Base-by-base conservation (phyloP, 495 filamentous ascomycete genomes). In the Cercophora scortea region DNA sequence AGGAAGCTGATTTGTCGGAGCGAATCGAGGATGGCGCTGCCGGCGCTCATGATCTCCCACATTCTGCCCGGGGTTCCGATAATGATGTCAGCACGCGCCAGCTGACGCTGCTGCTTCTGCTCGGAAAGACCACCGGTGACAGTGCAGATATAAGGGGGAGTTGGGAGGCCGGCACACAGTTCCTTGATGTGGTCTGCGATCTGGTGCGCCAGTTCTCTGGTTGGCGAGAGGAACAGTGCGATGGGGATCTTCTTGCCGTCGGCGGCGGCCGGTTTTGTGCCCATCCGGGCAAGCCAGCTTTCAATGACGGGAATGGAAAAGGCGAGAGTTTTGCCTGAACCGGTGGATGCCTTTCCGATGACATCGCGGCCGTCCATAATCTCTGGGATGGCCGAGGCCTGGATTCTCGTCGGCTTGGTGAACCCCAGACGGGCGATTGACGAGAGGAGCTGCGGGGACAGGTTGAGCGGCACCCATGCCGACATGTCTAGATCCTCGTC, bases 151-250 rank as follows among this genome's bases (percentile, higher is more conserved):
- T 91, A 88, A 15, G 79, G 81, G 2, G 83, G 77, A 47, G 77
- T 76, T 8, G 80, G 72, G 4, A 85, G 77, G 0, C 79, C 77
- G 44, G 76, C 72, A 49, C 80, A 86, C 15, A 98, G 72, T 4
- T 83, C 76, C 25, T 78, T 85, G 45, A 98, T 79, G 64, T 98
- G 93, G 19, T 85, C 80, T 9, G 80, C 73, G 40, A 98, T 73
- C 68, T 98, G 93, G 68, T 96, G 89, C 2, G 93, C 93, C 53
- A 98, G 71, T 66, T 98, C 93, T 70, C 93, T 74, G 1, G 93
- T 97, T 0, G 93, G 93, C 0, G 91, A 90, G 5, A 98, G 76
- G 42, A 98, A 82, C n/a, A 98, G 67, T 1, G 93, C 90, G n/a
- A 86, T 76, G 0, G 90, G 89, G 1, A 66, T 59, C 47, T 76